Base-by-base conservation (phyloP, 2,329 filamentous ascomycete genomes). In the Apiospora sp. region DNA sequence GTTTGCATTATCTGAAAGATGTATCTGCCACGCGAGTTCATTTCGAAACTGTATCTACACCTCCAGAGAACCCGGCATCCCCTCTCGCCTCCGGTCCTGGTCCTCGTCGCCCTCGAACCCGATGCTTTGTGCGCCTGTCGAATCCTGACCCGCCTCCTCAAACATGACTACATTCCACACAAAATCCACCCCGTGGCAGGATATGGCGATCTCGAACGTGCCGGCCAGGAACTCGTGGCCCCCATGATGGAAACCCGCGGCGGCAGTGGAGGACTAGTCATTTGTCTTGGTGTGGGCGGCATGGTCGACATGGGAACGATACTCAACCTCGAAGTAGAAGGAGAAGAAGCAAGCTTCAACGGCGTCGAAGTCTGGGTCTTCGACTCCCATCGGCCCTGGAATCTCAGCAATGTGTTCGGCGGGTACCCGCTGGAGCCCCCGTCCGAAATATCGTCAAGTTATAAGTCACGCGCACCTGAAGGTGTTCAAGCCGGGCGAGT, bases 291-390 rank as follows among this genome's bases (percentile, higher is more conserved):
- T 2, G 94, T 98, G 0, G 96, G 96, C 71, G 96, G 95, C 22
- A 90, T 98, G 84, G 92, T 98, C 7, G 96, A 98, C 81, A 85
- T 99, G 75, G 93, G 93, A 48, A 90, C 92, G 44, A 88, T 96
- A 44, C 84, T 99, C 16, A 94, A 94, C 0, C 86, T 98, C 72
- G 92, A 93, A 73, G 82, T 87, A 2, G 92, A 93, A 70, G 89
- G 88, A 8, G 91, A 92, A 41, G 89, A 90, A n/a, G 87, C 87
- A 13, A 86, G 91, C 69, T 92, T 94, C 83, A 91, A 92, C 49
- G 93, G 93, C n/a, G 94, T 98, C 0, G 95, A 98, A 81, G 93
- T 98, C 44, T 99, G 96, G 96, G 89, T 98, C 14, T 88, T 98
- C 73, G 96, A 99, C 83, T 91, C 96, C 41, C 90, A 96, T 82